phyloP scores from a whole-genome alignment of 2,329 filamentous ascomycete species.

The Aspergillus transmontanensis region DNA sequence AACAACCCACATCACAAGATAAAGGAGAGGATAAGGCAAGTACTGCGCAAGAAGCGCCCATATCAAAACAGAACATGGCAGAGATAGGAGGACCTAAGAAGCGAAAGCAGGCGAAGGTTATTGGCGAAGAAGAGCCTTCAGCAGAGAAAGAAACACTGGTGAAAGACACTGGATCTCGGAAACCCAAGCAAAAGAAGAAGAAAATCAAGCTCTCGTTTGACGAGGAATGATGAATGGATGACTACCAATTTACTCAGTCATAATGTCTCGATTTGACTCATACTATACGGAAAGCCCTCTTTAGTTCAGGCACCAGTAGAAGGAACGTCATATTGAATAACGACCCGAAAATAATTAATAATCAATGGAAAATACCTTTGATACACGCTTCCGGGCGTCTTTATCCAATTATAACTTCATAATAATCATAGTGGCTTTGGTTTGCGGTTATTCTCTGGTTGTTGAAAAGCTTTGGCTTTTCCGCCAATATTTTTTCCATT shows the following conservation, averaged over 20 bases:
- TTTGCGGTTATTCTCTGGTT: neutral
- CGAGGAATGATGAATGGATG: constrained; percentile 23
- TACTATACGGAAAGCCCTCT: neutral
- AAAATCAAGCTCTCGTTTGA: constrained; percentile 52
- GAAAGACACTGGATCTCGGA: constrained; percentile 30
- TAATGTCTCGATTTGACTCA: constrained; percentile 1
- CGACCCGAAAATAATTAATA: constrained; percentile 7
- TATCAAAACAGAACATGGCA: constrained; percentile 39
- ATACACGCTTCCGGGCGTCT: neutral
- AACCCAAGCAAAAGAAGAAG: constrained; percentile 45
- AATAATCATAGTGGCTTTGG: neutral
- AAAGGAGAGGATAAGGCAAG: constrained; percentile 18
- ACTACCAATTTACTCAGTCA: neutral
- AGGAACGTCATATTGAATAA: neutral
- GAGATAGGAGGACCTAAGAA: constrained; percentile 46
- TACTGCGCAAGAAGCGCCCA: constrained; percentile 16
- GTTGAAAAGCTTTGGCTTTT: constrained; percentile 2
- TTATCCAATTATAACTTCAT: neutral
- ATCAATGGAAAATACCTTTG: neutral
- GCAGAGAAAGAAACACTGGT: constrained; percentile 23
- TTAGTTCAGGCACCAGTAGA: constrained; percentile 2
- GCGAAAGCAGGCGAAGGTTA: constrained; percentile 45
- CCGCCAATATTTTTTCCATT: constrained; percentile 21
- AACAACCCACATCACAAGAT: constrained; percentile 9
- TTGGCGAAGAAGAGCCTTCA: constrained; percentile 36